phyloP scores from a whole-genome alignment of 78 protist species.

The Speleostelium caveatum region DNA sequence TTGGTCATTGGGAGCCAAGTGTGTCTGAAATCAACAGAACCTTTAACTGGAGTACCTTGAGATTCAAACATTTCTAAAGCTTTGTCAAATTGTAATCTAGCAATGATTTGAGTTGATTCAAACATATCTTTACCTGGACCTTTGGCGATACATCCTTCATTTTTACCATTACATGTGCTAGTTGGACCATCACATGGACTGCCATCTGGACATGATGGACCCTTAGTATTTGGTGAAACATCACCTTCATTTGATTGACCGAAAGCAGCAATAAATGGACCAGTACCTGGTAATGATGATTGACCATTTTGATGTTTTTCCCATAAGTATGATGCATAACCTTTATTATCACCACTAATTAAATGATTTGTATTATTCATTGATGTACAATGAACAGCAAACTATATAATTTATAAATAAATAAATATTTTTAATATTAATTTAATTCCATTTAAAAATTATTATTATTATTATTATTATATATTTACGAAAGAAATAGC shows the following conservation, averaged over 20 bases:
- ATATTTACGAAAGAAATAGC: constrained; percentile 5
- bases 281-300: constrained; percentile 61
- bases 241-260: constrained; percentile 88
- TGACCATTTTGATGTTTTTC: constrained; percentile 66
- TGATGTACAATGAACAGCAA: constrained; percentile 86
- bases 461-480: background rate
- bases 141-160: constrained; percentile 54
- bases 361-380: constrained; percentile 86
- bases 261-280: constrained; percentile 87
- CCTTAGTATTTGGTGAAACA: constrained; percentile 85
- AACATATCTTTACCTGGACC: constrained; percentile 84
- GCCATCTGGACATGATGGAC: constrained; percentile 84
- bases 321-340: constrained; percentile 83
- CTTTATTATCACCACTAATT: constrained; percentile 90
- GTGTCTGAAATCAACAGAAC: constrained; percentile 70
- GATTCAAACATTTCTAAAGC: constrained; percentile 61
- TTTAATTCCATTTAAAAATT: background rate
- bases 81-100: constrained; percentile 59
- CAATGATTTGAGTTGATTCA: constrained; percentile 83
- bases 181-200: constrained; percentile 59
- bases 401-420: constrained; percentile 57
- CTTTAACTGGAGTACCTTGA: constrained; percentile 35
- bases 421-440: background rate
- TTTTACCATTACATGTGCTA: constrained; percentile 77
- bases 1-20: constrained; percentile 68